phyloP scores from a whole-genome alignment of 2,329 filamentous ascomycete genomes.

The Penicillium decumbens region DNA sequence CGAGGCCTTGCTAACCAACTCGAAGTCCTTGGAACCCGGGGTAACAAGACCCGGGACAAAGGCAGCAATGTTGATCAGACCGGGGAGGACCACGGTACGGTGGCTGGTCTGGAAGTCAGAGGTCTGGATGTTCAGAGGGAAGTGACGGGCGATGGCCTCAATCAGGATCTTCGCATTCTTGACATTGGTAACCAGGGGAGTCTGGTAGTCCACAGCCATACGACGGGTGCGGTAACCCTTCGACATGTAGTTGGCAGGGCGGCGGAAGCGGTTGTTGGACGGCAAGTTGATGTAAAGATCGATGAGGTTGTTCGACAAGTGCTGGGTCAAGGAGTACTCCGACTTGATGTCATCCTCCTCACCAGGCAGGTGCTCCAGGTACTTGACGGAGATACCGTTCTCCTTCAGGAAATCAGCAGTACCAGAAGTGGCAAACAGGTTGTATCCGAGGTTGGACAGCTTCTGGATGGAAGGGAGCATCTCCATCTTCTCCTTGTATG shows the following conservation, averaged over 20 bases:
- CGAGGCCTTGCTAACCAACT: slow-evolving; percentile 66
- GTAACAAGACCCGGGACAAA: slow-evolving; percentile 71
- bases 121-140: slow-evolving; percentile 73
- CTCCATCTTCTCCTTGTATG: slow-evolving; percentile 96
- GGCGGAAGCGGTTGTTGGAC: slow-evolving; percentile 95
- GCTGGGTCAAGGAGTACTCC: slow-evolving; percentile 94
- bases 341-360: slow-evolving; percentile 81
- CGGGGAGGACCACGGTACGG: slow-evolving; percentile 66
- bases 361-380: slow-evolving; percentile 77
- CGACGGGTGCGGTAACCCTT: slow-evolving; percentile 93
- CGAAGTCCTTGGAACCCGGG: slow-evolving; percentile 61
- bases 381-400: slow-evolving; percentile 87
- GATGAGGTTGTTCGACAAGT: slow-evolving; percentile 95
- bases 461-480: slow-evolving; percentile 90
- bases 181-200: slow-evolving; percentile 94
- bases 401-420: slow-evolving; percentile 95
- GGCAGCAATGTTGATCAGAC: slow-evolving; percentile 72
- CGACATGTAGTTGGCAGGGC: slow-evolving; percentile 97
- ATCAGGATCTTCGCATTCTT: slow-evolving; percentile 98
- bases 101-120: slow-evolving; percentile 92
- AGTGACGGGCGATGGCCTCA: slow-evolving; percentile 87
- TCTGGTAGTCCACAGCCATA: slow-evolving; percentile 98
- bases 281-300: slow-evolving; percentile 98
- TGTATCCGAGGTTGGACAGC: slow-evolving; percentile 86
- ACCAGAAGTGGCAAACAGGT: slow-evolving; percentile 91